A percentile compares a stretch with the other conserved stretches of the same genome.
Evolutionary conservation across 495 filamentous ascomycete genomes (phyloP).

Genomic region (Neurospora sp.): DNA sequence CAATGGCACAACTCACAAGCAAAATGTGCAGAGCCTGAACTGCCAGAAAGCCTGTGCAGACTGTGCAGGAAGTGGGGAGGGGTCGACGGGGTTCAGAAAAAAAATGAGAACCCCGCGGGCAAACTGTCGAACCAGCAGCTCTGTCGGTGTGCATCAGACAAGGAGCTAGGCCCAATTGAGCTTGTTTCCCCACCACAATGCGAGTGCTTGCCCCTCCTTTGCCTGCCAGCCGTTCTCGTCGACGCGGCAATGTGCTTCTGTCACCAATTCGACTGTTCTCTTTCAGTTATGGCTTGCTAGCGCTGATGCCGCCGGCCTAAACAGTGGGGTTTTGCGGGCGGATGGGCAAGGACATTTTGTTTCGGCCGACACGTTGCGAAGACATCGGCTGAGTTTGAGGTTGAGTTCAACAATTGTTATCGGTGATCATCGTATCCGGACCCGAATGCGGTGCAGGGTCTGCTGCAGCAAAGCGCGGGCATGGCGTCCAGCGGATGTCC

Average conservation of each 20-base stretch:
- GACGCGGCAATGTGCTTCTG: neutral
- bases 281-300: neutral
- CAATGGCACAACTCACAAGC: neutral
- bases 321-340: neutral
- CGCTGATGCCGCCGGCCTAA: neutral
- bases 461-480: neutral
- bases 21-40: neutral
- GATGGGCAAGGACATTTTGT: neutral
- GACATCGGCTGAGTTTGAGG: neutral
- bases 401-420: neutral
- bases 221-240: neutral
- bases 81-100: neutral
- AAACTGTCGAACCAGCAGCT: neutral
- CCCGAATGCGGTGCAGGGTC: neutral
- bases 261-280: neutral
- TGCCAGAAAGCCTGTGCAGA: neutral
- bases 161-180: neutral
- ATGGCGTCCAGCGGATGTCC: neutral
- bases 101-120: neutral
- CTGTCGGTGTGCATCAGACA: neutral
- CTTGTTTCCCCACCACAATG: neutral
- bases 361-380: neutral
- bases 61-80: neutral
- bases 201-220: neutral
- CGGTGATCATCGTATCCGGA: neutral